Conservation (phyloP, 768 basidiomycete genomes). For the Leucogyrophana mollusca region DNA sequence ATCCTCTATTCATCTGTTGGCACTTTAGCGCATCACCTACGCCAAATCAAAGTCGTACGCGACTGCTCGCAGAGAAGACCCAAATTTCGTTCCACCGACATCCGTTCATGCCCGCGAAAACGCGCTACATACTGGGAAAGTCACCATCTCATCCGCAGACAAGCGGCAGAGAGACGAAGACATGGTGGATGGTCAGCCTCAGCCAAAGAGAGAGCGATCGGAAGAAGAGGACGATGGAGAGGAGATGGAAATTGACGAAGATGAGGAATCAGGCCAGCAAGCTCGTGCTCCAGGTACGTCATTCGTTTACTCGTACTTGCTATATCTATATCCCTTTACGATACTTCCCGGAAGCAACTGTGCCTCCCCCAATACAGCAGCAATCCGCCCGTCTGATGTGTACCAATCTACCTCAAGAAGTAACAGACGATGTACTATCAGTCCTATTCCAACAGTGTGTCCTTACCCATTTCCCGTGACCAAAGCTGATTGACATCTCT, state of each 20-base stretch:
- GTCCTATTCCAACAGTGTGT: constrained; percentile 92
- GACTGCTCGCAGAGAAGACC: constrained; percentile 75
- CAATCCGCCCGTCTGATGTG: constrained; percentile 67
- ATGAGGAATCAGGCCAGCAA: constrained; percentile 58
- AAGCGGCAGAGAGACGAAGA: constrained; percentile 72
- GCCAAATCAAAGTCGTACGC: constrained; percentile 89
- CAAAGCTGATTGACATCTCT: constrained; percentile 4
- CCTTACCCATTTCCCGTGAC: constrained; percentile 1
- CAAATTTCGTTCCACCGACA: constrained; percentile 73
- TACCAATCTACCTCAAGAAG: constrained; percentile 88
- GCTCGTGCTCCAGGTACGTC: constrained; percentile 42
- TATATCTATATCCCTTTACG: constrained; percentile 26
- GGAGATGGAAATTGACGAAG: constrained; percentile 95
- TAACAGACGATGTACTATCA: constrained; percentile 81
- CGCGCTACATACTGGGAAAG: constrained; percentile 37
- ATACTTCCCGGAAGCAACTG: constrained; percentile 25
- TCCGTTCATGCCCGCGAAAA: constrained; percentile 57
- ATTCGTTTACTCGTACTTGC: constrained; percentile 21
- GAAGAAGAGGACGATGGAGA: constrained; percentile 71
- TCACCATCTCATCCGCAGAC: constrained; percentile 37
- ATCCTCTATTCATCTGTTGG: neutral
- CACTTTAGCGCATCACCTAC: constrained; percentile 79
- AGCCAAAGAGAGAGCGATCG: constrained; percentile 67
- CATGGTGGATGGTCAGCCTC: constrained; percentile 48
- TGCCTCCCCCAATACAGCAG: constrained; percentile 51